Evolutionary conservation across 225 moss, liverwort and hornwort genomes (phyloP).

Genomic region (Straminergon stramineum): DNA sequence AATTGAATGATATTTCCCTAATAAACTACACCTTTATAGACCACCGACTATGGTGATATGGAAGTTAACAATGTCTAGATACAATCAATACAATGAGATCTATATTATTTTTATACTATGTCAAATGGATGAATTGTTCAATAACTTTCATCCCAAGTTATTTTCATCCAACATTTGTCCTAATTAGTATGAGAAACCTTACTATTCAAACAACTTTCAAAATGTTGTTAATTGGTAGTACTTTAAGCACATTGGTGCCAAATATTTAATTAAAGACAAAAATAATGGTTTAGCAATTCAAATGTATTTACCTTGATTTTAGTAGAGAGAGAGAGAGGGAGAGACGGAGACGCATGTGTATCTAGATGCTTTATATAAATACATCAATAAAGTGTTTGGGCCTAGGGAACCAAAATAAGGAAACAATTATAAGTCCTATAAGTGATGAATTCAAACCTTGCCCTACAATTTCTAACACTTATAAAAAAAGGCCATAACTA

Average conservation of each 20-base stretch:
- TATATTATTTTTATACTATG: background rate
- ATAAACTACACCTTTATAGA: background rate
- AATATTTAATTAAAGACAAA: background rate
- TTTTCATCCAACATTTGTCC: background rate
- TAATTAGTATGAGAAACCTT: fast-evolving
- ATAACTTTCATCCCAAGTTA: background rate
- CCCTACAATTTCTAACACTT: background rate
- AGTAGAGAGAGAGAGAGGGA: no score
- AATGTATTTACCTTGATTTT: background rate
- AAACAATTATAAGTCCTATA: background rate
- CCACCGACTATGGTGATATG: no score
- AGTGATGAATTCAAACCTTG: background rate
- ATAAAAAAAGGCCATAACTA: background rate
- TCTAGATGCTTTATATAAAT: background rate
- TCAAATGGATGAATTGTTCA: background rate
- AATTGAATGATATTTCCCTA: background rate
- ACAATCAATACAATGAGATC: background rate
- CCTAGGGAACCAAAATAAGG: background rate
- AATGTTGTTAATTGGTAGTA: background rate
- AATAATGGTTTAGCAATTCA: background rate
- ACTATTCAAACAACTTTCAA: background rate
- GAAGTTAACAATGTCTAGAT: background rate
- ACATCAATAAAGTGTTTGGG: background rate
- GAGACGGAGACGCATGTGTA: no score
- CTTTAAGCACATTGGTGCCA: background rate